Evolutionary conservation across 129 eudicot species (phyloP).

Genomic region (Lonicera japonica): DNA sequence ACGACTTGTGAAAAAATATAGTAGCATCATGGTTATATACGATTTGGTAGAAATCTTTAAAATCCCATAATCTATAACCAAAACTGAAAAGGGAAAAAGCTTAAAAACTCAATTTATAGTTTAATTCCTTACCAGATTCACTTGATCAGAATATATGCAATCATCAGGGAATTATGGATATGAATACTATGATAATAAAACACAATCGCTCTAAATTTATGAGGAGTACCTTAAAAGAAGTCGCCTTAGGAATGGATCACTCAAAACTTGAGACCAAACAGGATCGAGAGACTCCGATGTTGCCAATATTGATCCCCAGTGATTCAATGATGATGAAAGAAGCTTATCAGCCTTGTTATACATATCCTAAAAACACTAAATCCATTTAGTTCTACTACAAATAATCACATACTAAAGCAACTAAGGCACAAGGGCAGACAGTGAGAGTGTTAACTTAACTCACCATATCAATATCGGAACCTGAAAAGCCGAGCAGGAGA

Average conservation of each 20-base stretch:
- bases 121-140: neutral
- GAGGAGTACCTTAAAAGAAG: conserved; percentile 69
- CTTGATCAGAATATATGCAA: neutral
- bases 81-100: too few relatives aligned
- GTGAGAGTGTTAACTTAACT: neutral
- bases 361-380: conserved; percentile 50
- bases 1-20: too few relatives aligned
- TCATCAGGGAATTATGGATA: neutral
- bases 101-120: too few relatives aligned
- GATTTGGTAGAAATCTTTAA: too few relatives aligned
- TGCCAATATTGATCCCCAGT: conserved; percentile 67
- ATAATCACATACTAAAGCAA: conserved; percentile 4
- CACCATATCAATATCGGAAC: conserved; percentile 70
- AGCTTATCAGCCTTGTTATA: conserved; percentile 51
- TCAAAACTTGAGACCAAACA: conserved; percentile 74
- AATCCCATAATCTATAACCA: too few relatives aligned
- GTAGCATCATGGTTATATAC: too few relatives aligned
- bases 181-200: neutral
- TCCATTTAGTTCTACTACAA: conserved; percentile 3
- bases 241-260: conserved; percentile 86
- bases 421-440: neutral
- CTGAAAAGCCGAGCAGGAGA: conserved; percentile 60
- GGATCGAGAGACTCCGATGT: conserved; percentile 56
- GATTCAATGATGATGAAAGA: conserved; percentile 50
- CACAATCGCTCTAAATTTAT: neutral